Percentiles rank a stretch among this genome's conserved stretches.
These are phyloP conservation scores for Cyanidium caldarium DNA, from an alignment of 23 red algal species.

Conservation along the genomic window DNA sequence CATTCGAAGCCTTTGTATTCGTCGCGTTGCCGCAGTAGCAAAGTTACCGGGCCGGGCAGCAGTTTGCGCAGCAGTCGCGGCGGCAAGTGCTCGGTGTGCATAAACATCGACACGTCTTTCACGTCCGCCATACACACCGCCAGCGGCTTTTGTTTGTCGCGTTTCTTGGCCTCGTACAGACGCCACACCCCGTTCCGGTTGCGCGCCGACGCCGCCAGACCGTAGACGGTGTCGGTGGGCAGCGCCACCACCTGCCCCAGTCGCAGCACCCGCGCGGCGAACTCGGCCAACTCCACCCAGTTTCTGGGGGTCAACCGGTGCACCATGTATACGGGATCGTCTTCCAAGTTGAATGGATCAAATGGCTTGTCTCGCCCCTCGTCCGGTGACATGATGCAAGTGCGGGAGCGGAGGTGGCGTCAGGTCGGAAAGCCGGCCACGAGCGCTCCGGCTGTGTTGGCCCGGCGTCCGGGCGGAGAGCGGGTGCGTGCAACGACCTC, in stretches of 20 bases:
- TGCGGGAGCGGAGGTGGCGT: too few relatives aligned
- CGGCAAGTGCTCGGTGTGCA: constrained; percentile 3
- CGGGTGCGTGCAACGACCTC: too few relatives aligned
- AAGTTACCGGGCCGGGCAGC: neutral
- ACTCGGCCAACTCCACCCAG: neutral
- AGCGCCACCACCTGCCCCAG: neutral
- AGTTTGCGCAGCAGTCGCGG: neutral
- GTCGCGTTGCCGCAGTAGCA: neutral
- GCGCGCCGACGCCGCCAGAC: neutral
- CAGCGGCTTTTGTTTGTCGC: neutral
- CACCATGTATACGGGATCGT: neutral
- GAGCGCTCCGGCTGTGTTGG: too few relatives aligned
- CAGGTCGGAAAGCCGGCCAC: too few relatives aligned
- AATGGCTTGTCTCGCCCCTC: too few relatives aligned
- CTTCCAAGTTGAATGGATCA: too few relatives aligned
- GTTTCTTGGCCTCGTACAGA: neutral
- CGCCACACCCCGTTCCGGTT: neutral
- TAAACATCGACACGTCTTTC: neutral
- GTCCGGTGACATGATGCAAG: too few relatives aligned
- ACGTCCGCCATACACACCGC: neutral
- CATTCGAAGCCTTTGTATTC: neutral
- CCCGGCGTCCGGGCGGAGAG: too few relatives aligned
- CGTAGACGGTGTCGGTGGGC: constrained; percentile 3
- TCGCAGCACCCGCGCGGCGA: neutral
- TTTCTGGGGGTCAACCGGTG: neutral